Base-by-base conservation (phyloP, 106 monocot species). In the Ottelia alismoides region DNA sequence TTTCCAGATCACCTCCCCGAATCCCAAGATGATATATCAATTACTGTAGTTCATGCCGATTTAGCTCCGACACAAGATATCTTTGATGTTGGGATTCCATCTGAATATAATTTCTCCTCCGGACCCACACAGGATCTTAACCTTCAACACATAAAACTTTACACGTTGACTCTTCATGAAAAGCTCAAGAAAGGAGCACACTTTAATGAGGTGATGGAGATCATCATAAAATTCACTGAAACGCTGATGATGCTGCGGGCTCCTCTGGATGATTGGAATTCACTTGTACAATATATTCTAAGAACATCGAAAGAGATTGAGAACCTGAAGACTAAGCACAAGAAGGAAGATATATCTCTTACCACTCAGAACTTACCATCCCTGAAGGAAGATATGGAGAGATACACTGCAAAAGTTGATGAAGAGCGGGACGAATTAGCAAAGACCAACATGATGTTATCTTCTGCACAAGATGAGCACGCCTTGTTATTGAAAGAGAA, bases 181-280 rank as follows among this genome's bases (percentile, higher is more conserved):
- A 49, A 2, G 3, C 20, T 49, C 18, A 49, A 49, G 18, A 3
- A 5, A 9, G n/a, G 19, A 11, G 12, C n/a, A 9, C 11, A 14
- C 11, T 49, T 49, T 19, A n/a, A 49, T 49, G 48, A 49, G n/a
- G 48, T 49, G 9, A 2, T 49, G 12, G 12, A 49, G 3, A 11
- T 2, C n/a, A 19, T 49, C 5, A 49, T 2, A 20, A 49, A 19
- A 9, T 49, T 49, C 48, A 49, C 48, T 19, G 48, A 5, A 19
- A 49, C 48, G 11, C 19, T 49, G 19, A n/a, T 49, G 19, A 49
- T 49, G 48, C 20, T 49, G 20, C 12, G 20, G 12, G 20, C 48
- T 11, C n/a, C 48, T 49, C 20, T 49, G n/a, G 48, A 49, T 11
- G 48, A 49, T 49, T 49, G 48, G 48, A 49, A 49, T n/a, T 11